Conservation (phyloP, 495 filamentous ascomycete species). For the Trichoderma gamsii region DNA sequence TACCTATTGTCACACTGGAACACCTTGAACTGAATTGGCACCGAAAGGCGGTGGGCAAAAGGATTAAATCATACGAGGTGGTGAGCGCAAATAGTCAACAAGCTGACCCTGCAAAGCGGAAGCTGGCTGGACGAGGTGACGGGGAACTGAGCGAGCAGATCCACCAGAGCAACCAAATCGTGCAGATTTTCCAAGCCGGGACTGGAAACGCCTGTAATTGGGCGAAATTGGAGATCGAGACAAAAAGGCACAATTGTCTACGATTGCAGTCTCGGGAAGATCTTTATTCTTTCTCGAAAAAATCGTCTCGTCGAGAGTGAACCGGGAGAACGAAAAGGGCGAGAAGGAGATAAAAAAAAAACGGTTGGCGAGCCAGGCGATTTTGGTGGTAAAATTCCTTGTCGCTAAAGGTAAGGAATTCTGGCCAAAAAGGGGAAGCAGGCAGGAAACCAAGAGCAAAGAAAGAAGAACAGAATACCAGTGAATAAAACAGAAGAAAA, state of each 20-base stretch:
- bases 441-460: not conserved
- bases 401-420: slow-evolving; percentile 15
- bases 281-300: slow-evolving; percentile 9
- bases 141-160: slow-evolving; percentile 7
- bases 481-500: slow-evolving; percentile 12
- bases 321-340: slow-evolving; percentile 8
- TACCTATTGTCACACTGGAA: not conserved
- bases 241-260: not conserved
- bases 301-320: slow-evolving; percentile 3
- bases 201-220: not conserved
- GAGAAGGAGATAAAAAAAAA: not conserved
- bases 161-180: not conserved
- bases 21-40: not conserved
- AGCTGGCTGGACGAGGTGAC: slow-evolving; percentile 5
- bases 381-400: slow-evolving; percentile 4
- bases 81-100: not conserved
- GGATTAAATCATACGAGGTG: slow-evolving; percentile 14
- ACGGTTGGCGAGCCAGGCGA: slow-evolving; percentile 2
- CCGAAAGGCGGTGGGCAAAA: slow-evolving; percentile 13
- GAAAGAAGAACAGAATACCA: slow-evolving; percentile 13
- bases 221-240: not conserved
- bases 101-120: slow-evolving; percentile 4
- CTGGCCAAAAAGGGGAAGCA: not conserved
- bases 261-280: slow-evolving; percentile 11
- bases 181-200: not conserved